phyloP scores from a whole-genome alignment of 73 alveolate species.

The Tetrahymena malaccensis region DNA sequence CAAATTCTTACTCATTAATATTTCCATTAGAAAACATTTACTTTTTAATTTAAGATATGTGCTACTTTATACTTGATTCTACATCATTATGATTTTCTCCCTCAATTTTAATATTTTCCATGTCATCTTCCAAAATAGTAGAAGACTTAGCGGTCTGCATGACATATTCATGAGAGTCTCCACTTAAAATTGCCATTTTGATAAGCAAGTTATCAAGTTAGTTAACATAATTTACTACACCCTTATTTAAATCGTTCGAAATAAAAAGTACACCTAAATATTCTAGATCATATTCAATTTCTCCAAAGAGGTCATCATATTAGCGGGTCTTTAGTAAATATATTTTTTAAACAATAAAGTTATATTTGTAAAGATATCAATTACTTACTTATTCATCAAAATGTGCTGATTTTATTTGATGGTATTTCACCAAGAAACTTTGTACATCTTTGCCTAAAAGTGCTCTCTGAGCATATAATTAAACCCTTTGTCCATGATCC shows the following conservation, averaged over 20 bases:
- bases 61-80: background rate
- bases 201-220: background rate
- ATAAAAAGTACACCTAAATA: background rate
- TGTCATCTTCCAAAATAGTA: background rate
- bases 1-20: background rate
- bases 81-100: background rate
- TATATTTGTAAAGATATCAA: background rate
- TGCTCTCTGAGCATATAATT: background rate
- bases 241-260: background rate
- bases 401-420: background rate
- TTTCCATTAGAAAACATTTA: background rate
- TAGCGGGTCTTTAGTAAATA: background rate
- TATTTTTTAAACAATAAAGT: too few species aligned
- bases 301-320: background rate
- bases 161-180: background rate
- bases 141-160: background rate
- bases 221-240: background rate
- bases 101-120: background rate
- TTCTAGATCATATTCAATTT: background rate
- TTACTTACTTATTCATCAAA: background rate
- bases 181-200: background rate
- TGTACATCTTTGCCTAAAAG: background rate
- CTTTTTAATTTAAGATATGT: background rate
- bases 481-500: background rate
- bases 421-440: background rate